These are phyloP conservation scores for Protoeuglena noctilucae DNA, from an alignment of 139 green algal genomes.

Conservation along the genomic window DNA sequence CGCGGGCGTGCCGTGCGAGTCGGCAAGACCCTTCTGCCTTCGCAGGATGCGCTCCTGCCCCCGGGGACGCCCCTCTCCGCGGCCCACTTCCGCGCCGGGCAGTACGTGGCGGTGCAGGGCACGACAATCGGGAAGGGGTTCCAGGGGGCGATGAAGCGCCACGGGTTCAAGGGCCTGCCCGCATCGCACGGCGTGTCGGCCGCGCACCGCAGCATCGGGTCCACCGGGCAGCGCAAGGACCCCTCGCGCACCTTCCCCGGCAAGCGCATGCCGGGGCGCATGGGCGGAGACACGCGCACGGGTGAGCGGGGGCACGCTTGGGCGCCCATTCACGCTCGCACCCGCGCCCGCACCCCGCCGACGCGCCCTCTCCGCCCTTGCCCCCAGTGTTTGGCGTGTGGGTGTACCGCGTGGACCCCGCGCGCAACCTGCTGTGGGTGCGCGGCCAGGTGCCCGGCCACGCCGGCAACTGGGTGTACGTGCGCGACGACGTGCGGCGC, in stretches of 20 bases:
- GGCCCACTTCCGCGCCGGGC: constrained; percentile 74
- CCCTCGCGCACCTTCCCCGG: constrained; percentile 70
- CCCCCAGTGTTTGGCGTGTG: not conserved
- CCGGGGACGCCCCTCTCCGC: constrained; percentile 56
- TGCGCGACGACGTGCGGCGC: constrained; percentile 56
- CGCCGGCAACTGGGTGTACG: constrained; percentile 52
- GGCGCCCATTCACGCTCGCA: not conserved
- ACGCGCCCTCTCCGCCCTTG: not conserved
- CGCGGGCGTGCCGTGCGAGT: too few relatives aligned
- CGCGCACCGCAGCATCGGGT: constrained; percentile 49
- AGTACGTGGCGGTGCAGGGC: constrained; percentile 83
- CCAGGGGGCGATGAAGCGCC: constrained; percentile 86
- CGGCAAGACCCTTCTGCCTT: constrained; percentile 37
- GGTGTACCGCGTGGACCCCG: constrained; percentile 67
- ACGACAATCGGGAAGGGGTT: constrained; percentile 90
- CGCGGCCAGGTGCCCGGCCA: constrained; percentile 79
- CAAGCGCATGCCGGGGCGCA: constrained; percentile 93
- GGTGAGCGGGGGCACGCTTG: constrained; percentile 19
- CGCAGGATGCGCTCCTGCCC: constrained; percentile 67
- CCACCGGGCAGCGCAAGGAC: constrained; percentile 36
- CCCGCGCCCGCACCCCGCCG: not conserved
- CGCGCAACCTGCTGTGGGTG: constrained; percentile 83
- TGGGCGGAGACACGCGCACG: constrained; percentile 66
- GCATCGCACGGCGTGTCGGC: constrained; percentile 79
- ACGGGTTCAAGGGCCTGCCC: constrained; percentile 67